A percentile compares a stretch with the other conserved stretches of the same genome.
phyloP scores from a whole-genome alignment of 2,329 filamentous ascomycete genomes.

The Xenoacremonium recifei region DNA sequence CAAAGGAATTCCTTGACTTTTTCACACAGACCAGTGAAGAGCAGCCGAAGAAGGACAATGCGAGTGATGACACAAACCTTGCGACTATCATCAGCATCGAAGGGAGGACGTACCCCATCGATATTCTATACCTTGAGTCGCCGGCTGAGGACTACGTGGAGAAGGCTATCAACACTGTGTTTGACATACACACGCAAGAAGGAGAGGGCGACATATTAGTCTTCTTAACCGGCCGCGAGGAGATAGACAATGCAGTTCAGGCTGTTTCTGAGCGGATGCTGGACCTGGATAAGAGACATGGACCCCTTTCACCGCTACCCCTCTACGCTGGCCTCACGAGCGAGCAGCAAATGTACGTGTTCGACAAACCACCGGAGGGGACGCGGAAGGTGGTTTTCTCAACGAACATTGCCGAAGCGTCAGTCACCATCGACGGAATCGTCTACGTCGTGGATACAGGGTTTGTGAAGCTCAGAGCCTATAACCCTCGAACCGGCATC shows the following conservation, averaged over 20 bases:
- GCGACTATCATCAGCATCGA: slow-evolving; percentile 75
- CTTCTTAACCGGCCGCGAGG: slow-evolving; percentile 89
- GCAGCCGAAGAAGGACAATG: slow-evolving; percentile 21
- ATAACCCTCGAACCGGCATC: slow-evolving; percentile 80
- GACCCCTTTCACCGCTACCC: slow-evolving; percentile 52
- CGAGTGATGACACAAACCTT: slow-evolving; percentile 28
- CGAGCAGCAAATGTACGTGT: slow-evolving; percentile 93
- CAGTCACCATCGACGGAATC: slow-evolving; percentile 89
- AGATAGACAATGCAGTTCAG: slow-evolving; percentile 83
- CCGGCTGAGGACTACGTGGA: slow-evolving; percentile 87
- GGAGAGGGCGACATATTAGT: slow-evolving; percentile 82
- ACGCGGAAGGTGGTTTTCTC: slow-evolving; percentile 89
- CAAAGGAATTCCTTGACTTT: slow-evolving; percentile 79
- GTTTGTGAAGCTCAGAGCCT: slow-evolving; percentile 86
- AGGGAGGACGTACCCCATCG: slow-evolving; percentile 85
- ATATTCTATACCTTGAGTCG: slow-evolving; percentile 75
- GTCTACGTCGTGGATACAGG: slow-evolving; percentile 89
- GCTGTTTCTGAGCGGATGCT: slow-evolving; percentile 71
- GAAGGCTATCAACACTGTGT: slow-evolving; percentile 75
- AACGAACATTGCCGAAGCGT: slow-evolving; percentile 96
- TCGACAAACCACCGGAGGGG: slow-evolving; percentile 77
- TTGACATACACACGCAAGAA: slow-evolving; percentile 84
- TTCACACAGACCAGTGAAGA: slow-evolving; percentile 54
- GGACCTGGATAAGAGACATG: slow-evolving; percentile 45
- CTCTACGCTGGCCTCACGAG: slow-evolving; percentile 86